phyloP scores from a whole-genome alignment of 176 grass and related monocot species.

The Pontederia crassipes region DNA sequence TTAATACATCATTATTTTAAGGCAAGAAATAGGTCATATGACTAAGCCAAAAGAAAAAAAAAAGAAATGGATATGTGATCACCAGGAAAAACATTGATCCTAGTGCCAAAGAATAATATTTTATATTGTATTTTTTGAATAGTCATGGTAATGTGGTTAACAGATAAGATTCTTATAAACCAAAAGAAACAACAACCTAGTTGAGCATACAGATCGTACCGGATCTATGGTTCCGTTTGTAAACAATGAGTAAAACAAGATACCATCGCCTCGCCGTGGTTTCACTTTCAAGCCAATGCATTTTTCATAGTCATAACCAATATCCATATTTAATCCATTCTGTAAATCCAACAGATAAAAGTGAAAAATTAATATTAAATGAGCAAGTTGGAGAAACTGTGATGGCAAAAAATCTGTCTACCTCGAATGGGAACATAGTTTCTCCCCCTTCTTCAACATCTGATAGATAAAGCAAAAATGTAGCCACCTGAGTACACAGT shows the following conservation, averaged over 20 bases:
- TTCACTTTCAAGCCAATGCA: slow-evolving; percentile 23
- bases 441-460: slow-evolving; percentile 25
- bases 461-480: slow-evolving; percentile 17
- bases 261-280: slow-evolving; percentile 10
- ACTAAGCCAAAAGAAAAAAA: too few species aligned
- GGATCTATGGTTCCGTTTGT: slow-evolving; percentile 12
- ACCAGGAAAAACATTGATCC: too few species aligned
- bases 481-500: slow-evolving; percentile 11
- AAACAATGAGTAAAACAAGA: slow-evolving; percentile 18
- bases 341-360: not conserved
- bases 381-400: too few species aligned
- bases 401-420: not conserved
- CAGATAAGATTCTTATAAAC: too few species aligned
- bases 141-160: too few species aligned
- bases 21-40: too few species aligned
- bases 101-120: too few species aligned
- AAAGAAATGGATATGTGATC: too few species aligned
- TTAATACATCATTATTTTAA: too few species aligned
- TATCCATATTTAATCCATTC: slow-evolving; percentile 21
- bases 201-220: not conserved
- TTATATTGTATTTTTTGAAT: too few species aligned
- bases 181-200: too few species aligned
- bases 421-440: slow-evolving; percentile 22
- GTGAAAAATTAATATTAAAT: too few species aligned
- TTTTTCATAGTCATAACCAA: slow-evolving; percentile 11